Evolutionary conservation across 495 filamentous ascomycete species (phyloP).

Genomic region (Echria macrotheca): DNA sequence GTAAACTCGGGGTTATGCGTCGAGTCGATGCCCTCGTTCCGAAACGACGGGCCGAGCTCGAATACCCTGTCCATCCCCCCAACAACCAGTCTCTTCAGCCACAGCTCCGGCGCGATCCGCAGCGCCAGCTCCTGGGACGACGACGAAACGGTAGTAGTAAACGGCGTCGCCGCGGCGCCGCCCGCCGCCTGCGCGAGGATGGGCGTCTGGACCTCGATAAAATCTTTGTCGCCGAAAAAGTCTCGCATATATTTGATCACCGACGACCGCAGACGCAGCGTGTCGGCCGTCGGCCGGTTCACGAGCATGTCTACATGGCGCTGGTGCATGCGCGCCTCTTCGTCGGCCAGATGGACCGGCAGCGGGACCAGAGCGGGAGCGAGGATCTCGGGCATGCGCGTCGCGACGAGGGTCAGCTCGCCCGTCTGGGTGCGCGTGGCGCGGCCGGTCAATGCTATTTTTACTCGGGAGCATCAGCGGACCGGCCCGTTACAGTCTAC

Average conservation of each 20-base stretch:
- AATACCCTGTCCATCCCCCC: conserved; percentile 90
- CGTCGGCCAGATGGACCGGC: conserved; percentile 58
- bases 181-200: conserved; percentile 71
- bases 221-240: conserved; percentile 63
- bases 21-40: conserved; percentile 92
- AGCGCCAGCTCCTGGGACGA: conserved; percentile 62
- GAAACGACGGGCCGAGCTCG: conserved; percentile 85
- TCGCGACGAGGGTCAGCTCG: conserved; percentile 71
- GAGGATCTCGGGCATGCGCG: conserved; percentile 61
- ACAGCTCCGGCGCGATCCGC: conserved; percentile 86
- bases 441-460: conserved; percentile 55
- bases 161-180: conserved; percentile 81
- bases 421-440: conserved; percentile 66
- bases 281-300: conserved; percentile 58
- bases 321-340: conserved; percentile 58
- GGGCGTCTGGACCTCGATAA: conserved; percentile 85
- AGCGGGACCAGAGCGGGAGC: conserved; percentile 71
- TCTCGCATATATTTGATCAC: conserved; percentile 69
- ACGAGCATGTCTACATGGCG: conserved; percentile 81
- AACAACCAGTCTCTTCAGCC: conserved; percentile 93
- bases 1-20: conserved; percentile 99
- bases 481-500: no score
- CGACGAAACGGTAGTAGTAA: conserved; percentile 73
- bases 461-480: neutral
- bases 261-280: conserved; percentile 64